Base-by-base conservation (phyloP, 345 rosid species). In the Brassica juncea region DNA sequence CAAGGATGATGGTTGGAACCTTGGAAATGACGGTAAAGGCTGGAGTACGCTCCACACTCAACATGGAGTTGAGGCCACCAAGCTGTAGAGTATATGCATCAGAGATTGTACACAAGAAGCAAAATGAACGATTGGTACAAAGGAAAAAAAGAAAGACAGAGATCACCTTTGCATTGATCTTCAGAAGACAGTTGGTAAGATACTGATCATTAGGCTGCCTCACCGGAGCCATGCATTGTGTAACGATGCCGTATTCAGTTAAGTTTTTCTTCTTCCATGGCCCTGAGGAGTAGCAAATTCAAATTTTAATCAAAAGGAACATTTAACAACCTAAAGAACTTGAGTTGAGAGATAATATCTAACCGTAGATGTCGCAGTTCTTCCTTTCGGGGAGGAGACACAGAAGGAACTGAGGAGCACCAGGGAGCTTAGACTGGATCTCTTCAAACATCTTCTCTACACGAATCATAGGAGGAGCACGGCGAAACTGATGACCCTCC, bases 191-290 rank as follows among this genome's bases (percentile, higher is more conserved):
- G 85, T 94, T 94, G 0, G 97, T 92, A n/a, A 94, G 82, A 75
- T 92, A 94, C 66, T 92, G 94, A 72, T 91, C 99, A 73, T 92
- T 94, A 58, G 93, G 86, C 14, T 79, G 87, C 74, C 89, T n/a
- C 25, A 37, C 2, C 79, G 97, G 97, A 49, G 97, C 95, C 74
- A 92, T 85, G 80, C 99, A 92, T 69, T 94, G 99, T n/a, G 92
- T 94, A 32, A 89, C 87, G 68, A 94, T 90, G 32, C 97, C 99
- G 64, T 16, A 85, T 1, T 94, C 99, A 23, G 99, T 66, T 25
- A 94, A 89, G 82, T 85, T 85, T 63, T 92, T 94, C 42, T 83
- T 81, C 77, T 94, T 94, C 99, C 99, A 94, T 1, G 99, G 99
- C 31, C 99, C 99, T 92, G 65, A 39, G 15, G 39, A 59, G 57